Evolutionary conservation across 139 green algal genomes (phyloP), one percentile per base, ranked within the genome.

Genomic region (Chloropicon primus): DNA sequence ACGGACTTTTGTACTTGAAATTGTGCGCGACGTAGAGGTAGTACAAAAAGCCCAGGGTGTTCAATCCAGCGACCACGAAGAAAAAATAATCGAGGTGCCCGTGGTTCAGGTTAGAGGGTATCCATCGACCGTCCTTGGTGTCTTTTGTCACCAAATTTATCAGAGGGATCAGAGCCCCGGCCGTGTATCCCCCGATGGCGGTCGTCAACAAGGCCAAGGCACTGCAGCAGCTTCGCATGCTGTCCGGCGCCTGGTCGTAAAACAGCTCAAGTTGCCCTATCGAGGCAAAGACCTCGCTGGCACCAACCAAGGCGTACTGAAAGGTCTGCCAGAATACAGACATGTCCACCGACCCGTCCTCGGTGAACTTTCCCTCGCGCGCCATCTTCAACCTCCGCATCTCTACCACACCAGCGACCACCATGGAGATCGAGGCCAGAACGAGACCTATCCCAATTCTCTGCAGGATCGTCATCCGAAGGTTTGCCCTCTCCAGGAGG

Each of bases 241-340:
- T 87, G 71, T 96, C 91, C 25, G 93, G 93, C 2, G 93, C 90
- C 84, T 96, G 87, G 24, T 96, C 89, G 76, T 97, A 97, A 84
- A 97, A 97, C 79, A 97, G 96, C 84, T 97, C 93, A 27, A 97
- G 86, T 87, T 97, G 93, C 0, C 89, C 92, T 54, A 97, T 94
- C 53, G 85, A 91, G 2, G 91, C 89, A 71, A 97, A 86, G 74
- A 97, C 91, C 88, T 97, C 93, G 22, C 77, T 86, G 0, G 89
- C 82, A 5, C 92, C 93, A 1, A 97, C 83, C 27, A 96, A 85
- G 5, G 95, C 75, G 82, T 97, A 97, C 76, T 92, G 87, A 5
- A 89, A 89, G 17, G 87, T 85, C 84, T 97, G 93, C 87, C 81
- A 91, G 78, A 86, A 90, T 2, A 92, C 83, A 3, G 73, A 83